Evolutionary conservation across 768 basidiomycete species (phyloP).

Genomic region (Termitomyces sp.): DNA sequence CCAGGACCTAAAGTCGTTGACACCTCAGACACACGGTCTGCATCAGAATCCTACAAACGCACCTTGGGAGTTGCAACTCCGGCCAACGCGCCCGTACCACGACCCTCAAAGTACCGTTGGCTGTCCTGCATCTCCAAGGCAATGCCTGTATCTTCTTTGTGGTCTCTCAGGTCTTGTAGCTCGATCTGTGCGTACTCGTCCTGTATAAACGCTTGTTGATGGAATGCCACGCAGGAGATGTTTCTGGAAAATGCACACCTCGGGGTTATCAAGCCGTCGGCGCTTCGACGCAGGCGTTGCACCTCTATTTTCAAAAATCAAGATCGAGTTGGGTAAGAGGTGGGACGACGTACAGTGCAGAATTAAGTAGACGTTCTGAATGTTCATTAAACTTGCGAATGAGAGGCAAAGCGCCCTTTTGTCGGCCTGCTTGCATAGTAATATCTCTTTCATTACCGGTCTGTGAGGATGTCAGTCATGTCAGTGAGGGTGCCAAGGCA

Average conservation of each 20-base stretch:
- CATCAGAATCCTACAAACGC: neutral
- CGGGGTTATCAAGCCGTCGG: constrained; percentile 40
- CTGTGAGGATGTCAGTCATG: constrained; percentile 32
- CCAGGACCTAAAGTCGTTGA: constrained; percentile 31
- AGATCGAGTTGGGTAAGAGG: neutral
- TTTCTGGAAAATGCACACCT: constrained; percentile 29
- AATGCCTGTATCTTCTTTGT: constrained; percentile 63
- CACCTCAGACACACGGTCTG: neutral
- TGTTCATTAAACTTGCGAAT: constrained; percentile 99
- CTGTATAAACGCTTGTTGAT: constrained; percentile 19
- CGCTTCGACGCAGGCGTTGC: constrained; percentile 59
- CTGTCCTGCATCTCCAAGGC: constrained; percentile 84
- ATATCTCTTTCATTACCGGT: constrained; percentile 86
- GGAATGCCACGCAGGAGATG: neutral
- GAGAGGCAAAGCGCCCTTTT: constrained; percentile 82
- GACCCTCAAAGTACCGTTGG: constrained; percentile 77
- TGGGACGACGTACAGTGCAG: constrained; percentile 53
- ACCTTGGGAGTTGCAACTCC: constrained; percentile 27
- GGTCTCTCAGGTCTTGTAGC: constrained; percentile 79
- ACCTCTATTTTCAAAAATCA: constrained; percentile 36
- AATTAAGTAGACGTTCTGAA: constrained; percentile 82
- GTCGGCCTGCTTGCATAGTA: constrained; percentile 94
- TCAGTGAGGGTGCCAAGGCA: neutral
- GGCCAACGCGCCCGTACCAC: constrained; percentile 31
- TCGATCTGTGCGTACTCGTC: constrained; percentile 58